A percentile compares a stretch with the other conserved stretches of the same genome.
These are phyloP conservation scores for Diatrype stigma DNA, from an alignment of 2,329 filamentous ascomycete species.

Conservation along the genomic window DNA sequence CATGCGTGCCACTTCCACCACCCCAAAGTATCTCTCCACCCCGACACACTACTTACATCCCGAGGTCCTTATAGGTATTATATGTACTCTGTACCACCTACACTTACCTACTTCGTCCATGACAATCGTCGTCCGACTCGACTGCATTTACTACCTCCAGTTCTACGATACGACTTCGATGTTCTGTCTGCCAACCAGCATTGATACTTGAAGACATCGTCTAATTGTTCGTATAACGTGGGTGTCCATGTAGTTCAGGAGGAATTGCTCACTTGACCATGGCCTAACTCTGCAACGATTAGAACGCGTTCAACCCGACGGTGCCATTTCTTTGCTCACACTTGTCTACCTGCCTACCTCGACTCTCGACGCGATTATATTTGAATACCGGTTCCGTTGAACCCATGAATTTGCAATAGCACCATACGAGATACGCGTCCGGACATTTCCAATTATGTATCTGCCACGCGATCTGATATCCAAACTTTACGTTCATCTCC, in stretches of 20 bases:
- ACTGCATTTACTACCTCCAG: no score
- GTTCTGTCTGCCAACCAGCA: not conserved
- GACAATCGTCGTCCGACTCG: no score
- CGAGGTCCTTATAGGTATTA: no score
- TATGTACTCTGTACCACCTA: not conserved
- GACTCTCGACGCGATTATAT: not conserved
- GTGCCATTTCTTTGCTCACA: not conserved
- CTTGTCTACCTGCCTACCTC: not conserved
- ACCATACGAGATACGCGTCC: constrained; percentile 27
- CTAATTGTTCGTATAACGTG: constrained; percentile 7
- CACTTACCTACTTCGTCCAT: no score
- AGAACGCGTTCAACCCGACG: constrained; percentile 1
- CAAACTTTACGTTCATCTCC: constrained; percentile 85
- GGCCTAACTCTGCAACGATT: not conserved
- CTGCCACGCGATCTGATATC: constrained; percentile 85
- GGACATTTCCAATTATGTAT: constrained; percentile 65
- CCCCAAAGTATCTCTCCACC: not conserved
- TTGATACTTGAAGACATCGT: not conserved
- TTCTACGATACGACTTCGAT: no score
- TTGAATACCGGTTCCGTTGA: constrained; percentile 7
- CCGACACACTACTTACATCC: no score
- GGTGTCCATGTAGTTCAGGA: not conserved
- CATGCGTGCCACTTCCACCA: not conserved
- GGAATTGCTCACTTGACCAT: not conserved
- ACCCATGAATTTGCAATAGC: constrained; percentile 30